These are phyloP conservation scores for Millerozyma acaciae DNA, from an alignment of 805 yeast genomes.

Conservation along the genomic window DNA sequence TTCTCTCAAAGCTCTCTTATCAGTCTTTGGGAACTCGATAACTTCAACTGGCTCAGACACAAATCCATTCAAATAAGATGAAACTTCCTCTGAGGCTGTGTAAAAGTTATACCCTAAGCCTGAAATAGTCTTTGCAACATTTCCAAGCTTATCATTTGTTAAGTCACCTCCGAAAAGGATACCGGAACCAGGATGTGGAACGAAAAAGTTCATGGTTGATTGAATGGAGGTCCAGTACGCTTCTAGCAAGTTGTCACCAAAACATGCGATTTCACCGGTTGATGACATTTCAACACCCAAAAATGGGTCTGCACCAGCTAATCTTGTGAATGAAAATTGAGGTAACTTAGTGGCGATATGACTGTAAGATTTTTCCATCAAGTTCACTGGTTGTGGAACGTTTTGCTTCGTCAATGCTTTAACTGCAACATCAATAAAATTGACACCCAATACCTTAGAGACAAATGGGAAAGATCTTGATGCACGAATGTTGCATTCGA, in stretches of 20 bases:
- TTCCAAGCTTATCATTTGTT: conserved; percentile 62
- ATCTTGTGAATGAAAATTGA: conserved; percentile 95
- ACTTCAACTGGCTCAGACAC: conserved; percentile 50
- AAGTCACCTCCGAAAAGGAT: conserved; percentile 93
- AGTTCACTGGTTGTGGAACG: conserved; percentile 74
- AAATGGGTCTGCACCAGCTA: conserved; percentile 99
- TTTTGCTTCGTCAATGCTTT: conserved; percentile 74
- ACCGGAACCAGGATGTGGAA: conserved; percentile 89
- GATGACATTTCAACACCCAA: conserved; percentile 99
- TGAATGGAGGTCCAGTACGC: conserved; percentile 98
- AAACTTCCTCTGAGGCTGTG: conserved; percentile 71
- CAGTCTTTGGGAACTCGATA: conserved; percentile 88
- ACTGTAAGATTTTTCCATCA: conserved; percentile 71
- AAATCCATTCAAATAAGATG: conserved; percentile 52
- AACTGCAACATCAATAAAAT: conserved; percentile 93
- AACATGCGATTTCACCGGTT: conserved; percentile 98
- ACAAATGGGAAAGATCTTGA: conserved; percentile 99
- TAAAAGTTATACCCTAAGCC: conserved; percentile 78
- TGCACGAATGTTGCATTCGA: conserved; percentile 98
- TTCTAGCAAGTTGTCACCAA: conserved; percentile 79
- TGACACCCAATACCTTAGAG: conserved; percentile 91
- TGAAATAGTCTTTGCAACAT: conserved; percentile 65
- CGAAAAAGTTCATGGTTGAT: conserved; percentile 93
- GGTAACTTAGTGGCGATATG: conserved; percentile 94
- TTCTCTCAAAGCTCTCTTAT: conserved; percentile 90